Percentiles rank a stretch among this genome's conserved stretches.
Conservation (phyloP, 129 eudicot species). For the Arctium minus region DNA sequence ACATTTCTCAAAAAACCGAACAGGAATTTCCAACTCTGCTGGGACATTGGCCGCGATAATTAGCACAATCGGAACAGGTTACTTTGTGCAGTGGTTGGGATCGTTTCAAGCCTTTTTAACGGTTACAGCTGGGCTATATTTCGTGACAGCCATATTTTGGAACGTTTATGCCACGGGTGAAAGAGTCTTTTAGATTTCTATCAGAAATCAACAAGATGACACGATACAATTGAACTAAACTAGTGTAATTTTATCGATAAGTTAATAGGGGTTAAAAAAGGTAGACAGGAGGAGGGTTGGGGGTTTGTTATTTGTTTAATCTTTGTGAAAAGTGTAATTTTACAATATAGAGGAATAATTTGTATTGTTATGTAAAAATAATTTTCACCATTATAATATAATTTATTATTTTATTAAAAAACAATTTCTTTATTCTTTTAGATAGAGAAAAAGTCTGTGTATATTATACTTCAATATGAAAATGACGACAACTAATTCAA, state of each 20-base stretch:
- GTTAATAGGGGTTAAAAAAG: too few species aligned
- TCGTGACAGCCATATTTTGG: slow-evolving; percentile 74
- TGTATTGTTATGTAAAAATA: neutral
- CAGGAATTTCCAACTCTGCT: slow-evolving; percentile 90
- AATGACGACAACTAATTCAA: too few species aligned
- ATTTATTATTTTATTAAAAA: neutral
- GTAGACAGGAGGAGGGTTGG: neutral
- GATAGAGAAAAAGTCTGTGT: too few species aligned
- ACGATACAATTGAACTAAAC: neutral
- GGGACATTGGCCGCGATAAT: slow-evolving; percentile 93
- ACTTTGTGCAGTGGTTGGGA: slow-evolving; percentile 91
- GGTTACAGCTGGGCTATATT: slow-evolving; percentile 80
- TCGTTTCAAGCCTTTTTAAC: slow-evolving; percentile 89
- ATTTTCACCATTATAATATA: neutral
- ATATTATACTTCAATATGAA: too few species aligned
- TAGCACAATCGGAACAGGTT: slow-evolving; percentile 90
- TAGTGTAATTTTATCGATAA: neutral
- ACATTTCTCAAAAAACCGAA: neutral
- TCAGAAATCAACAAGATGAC: neutral
- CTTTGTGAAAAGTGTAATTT: slow-evolving; percentile 15
- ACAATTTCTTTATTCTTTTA: too few species aligned
- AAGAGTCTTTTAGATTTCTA: slow-evolving; percentile 54
- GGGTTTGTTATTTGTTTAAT: neutral
- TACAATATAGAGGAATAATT: neutral
- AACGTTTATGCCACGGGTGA: slow-evolving; percentile 83